phyloP scores from a whole-genome alignment of 2,329 filamentous ascomycete genomes.

The Boeremia lycopersici region DNA sequence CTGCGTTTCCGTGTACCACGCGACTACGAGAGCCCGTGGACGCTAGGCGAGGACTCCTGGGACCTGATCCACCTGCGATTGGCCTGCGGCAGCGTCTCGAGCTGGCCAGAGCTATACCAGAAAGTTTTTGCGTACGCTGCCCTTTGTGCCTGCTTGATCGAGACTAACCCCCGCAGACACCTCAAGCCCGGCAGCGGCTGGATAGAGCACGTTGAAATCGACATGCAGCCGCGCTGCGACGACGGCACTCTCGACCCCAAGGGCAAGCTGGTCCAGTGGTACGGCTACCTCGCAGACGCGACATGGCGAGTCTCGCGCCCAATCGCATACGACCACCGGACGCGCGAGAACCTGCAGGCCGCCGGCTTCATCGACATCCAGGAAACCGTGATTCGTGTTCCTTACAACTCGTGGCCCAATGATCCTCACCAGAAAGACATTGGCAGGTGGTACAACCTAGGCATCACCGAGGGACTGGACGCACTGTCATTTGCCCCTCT shows the following conservation, averaged over 20 bases:
- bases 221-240: slow-evolving; percentile 76
- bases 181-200: slow-evolving; percentile 75
- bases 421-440: slow-evolving; percentile 70
- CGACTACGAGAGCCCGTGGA: slow-evolving; percentile 82
- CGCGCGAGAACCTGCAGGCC: slow-evolving; percentile 64
- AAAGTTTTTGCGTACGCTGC: slow-evolving; percentile 67
- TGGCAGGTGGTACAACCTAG: slow-evolving; percentile 83
- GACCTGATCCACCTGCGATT: slow-evolving; percentile 85
- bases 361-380: slow-evolving; percentile 82
- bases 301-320: slow-evolving; percentile 70
- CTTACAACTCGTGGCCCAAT: slow-evolving; percentile 74
- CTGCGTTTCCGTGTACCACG: slow-evolving; percentile 69
- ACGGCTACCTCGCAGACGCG: slow-evolving; percentile 68
- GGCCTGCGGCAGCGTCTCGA: slow-evolving; percentile 76
- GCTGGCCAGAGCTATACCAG: slow-evolving; percentile 76
- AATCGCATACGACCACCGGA: slow-evolving; percentile 69
- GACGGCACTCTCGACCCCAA: slow-evolving; percentile 65
- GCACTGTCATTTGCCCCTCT: slow-evolving; percentile 76
- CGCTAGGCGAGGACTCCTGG: slow-evolving; percentile 69
- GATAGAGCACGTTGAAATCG: slow-evolving; percentile 89
- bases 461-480: slow-evolving; percentile 74
- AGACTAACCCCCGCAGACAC: slow-evolving; percentile 61
- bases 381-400: slow-evolving; percentile 71
- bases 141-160: slow-evolving; percentile 7
- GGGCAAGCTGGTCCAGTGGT: slow-evolving; percentile 71